These are phyloP conservation scores for Rauvolfia tetraphylla DNA, from an alignment of 257 asterid species.

Conservation along the genomic window DNA sequence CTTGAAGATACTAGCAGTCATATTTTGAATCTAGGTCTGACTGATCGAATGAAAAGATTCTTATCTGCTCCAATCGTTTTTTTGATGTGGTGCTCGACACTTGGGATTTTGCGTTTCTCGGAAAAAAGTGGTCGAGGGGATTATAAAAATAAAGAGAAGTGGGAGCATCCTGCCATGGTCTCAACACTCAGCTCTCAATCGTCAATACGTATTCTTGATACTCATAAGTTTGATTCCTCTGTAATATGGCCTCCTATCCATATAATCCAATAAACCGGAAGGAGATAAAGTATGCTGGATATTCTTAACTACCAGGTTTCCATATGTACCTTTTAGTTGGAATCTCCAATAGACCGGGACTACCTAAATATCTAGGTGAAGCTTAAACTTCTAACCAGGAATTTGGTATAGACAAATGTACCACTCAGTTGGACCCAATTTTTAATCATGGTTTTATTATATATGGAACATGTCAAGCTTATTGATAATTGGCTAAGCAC, in stretches of 20 bases:
- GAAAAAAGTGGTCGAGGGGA: not conserved
- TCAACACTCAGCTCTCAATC: not conserved
- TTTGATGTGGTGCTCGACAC: no score
- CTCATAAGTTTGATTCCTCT: not conserved
- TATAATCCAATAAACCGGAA: not conserved
- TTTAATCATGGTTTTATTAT: not conserved
- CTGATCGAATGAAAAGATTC: not conserved
- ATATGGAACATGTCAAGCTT: no score
- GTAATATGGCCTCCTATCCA: not conserved
- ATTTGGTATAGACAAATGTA: not conserved
- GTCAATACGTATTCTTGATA: not conserved
- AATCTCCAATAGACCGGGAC: not conserved
- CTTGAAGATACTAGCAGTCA: not conserved
- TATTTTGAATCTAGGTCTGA: not conserved
- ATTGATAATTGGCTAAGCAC: no score
- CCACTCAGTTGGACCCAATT: not conserved
- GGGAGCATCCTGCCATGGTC: no score
- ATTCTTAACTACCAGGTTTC: not conserved
- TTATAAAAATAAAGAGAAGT: no score
- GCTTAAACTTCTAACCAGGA: not conserved
- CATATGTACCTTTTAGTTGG: not conserved
- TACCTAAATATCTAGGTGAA: not conserved
- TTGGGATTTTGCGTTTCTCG: not conserved
- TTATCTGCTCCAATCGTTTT: not conserved
- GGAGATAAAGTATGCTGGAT: not conserved